Evolutionary conservation across 768 basidiomycete genomes (phyloP).

Genomic region (Leccinum subtestaceum): DNA sequence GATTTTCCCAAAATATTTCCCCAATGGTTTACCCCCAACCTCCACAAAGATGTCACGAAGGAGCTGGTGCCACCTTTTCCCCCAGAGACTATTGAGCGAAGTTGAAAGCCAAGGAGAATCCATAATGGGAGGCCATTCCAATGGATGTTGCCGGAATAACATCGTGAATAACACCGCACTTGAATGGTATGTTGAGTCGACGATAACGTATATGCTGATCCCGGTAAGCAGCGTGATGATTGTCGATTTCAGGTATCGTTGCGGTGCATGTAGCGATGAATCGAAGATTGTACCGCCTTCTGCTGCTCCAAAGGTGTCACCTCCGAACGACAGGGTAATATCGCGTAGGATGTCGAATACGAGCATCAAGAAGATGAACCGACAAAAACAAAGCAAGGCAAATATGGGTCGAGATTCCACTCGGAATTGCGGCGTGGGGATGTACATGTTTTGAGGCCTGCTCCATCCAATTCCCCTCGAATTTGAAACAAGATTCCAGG

Average conservation of each 20-base stretch:
- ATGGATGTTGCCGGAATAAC: conserved; percentile 46
- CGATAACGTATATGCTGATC: conserved; percentile 41
- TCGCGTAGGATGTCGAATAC: conserved; percentile 3
- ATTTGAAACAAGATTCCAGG: conserved; percentile 26
- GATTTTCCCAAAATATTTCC: conserved; percentile 42
- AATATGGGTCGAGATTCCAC: conserved; percentile 23
- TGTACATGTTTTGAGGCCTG: conserved; percentile 6
- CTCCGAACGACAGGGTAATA: conserved; percentile 30
- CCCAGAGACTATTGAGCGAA: conserved; percentile 64
- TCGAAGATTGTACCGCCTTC: conserved; percentile 39
- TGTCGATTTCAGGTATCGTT: conserved; percentile 41
- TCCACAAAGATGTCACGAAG: conserved; percentile 57
- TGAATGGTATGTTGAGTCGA: conserved; percentile 44
- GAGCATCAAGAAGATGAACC: not conserved
- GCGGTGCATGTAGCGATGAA: conserved; percentile 29
- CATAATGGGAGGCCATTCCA: conserved; percentile 65
- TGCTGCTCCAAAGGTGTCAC: conserved; percentile 35
- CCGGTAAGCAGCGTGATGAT: conserved; percentile 44
- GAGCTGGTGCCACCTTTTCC: conserved; percentile 62
- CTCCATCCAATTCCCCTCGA: conserved; percentile 30
- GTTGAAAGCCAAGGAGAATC: conserved; percentile 53
- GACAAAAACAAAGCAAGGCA: conserved; percentile 15
- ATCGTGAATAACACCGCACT: conserved; percentile 42
- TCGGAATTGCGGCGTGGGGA: conserved; percentile 13
- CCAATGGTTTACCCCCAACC: conserved; percentile 47